Evolutionary conservation across 2,329 filamentous ascomycete genomes (phyloP).

Genomic region (Talaromyces sp.): DNA sequence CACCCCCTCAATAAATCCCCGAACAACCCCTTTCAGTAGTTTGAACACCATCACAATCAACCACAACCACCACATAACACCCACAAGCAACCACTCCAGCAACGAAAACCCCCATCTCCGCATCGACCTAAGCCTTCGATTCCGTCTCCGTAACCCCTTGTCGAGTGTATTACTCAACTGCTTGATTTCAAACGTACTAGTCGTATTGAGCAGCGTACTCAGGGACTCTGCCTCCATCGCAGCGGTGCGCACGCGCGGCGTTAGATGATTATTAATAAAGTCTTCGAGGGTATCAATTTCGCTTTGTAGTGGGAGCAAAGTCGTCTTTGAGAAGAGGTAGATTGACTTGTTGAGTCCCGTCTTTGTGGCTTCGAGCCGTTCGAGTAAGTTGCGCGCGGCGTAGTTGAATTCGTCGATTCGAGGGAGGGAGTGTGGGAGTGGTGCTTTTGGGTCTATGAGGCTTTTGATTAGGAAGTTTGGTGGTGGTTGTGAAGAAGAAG

Average conservation of each 20-base stretch:
- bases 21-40: constrained; percentile 56
- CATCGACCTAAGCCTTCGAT: constrained; percentile 69
- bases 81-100: constrained; percentile 82
- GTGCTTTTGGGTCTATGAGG: constrained; percentile 23
- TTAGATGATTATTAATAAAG: constrained; percentile 47
- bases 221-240: constrained; percentile 78
- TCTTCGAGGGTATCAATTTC: constrained; percentile 43
- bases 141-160: constrained; percentile 63
- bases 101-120: constrained; percentile 71
- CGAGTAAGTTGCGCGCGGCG: constrained; percentile 49
- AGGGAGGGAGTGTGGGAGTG: constrained; percentile 37
- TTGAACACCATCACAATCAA: constrained; percentile 74
- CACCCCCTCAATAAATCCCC: too few relatives aligned
- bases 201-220: constrained; percentile 67
- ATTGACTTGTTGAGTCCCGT: constrained; percentile 42
- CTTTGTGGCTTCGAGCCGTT: constrained; percentile 43
- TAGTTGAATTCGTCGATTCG: constrained; percentile 50
- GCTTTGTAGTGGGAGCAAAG: constrained; percentile 41
- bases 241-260: constrained; percentile 58
- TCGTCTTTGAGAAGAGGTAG: constrained; percentile 42
- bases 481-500: constrained; percentile 28
- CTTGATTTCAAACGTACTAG: constrained; percentile 74
- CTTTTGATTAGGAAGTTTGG: constrained; percentile 33
- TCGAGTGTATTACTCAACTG: constrained; percentile 71
- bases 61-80: constrained; percentile 93